A percentile compares a stretch with the other conserved stretches of the same genome.
These are phyloP conservation scores for Saturnispora quitensis DNA, from an alignment of 805 yeast genomes.

Conservation along the genomic window DNA sequence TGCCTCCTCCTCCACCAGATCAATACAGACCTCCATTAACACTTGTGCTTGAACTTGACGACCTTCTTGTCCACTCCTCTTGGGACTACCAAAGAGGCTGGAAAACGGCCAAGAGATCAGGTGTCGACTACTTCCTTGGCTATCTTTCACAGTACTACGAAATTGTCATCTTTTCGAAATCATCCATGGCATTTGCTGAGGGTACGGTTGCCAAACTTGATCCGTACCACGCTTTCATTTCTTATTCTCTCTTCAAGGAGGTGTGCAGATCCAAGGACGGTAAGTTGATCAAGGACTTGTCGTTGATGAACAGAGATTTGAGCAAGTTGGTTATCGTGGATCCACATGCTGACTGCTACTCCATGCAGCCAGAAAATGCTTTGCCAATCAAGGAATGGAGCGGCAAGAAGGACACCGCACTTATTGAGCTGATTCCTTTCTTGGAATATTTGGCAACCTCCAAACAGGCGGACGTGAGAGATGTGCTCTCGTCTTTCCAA, in stretches of 20 bases:
- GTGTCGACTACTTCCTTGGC: constrained; percentile 91
- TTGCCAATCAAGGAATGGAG: constrained; percentile 78
- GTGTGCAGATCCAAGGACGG: constrained; percentile 88
- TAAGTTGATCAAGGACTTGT: constrained; percentile 78
- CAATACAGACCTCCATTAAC: constrained; percentile 91
- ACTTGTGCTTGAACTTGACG: constrained; percentile 81
- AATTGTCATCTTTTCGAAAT: constrained; percentile 81
- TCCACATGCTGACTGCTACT: constrained; percentile 58
- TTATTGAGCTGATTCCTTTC: constrained; percentile 79
- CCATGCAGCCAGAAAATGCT: constrained; percentile 92
- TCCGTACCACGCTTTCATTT: constrained; percentile 83
- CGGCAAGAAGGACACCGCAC: constrained; percentile 73
- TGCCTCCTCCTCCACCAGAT: constrained; percentile 87
- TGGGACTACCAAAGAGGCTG: constrained; percentile 93
- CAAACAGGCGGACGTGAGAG: constrained; percentile 77
- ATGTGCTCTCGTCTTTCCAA: constrained; percentile 64
- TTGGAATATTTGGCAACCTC: constrained; percentile 92
- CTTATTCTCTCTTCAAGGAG: constrained; percentile 83
- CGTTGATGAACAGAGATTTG: constrained; percentile 84
- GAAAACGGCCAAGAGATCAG: constrained; percentile 99
- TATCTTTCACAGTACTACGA: constrained; percentile 94
- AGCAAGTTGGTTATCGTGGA: constrained; percentile 75
- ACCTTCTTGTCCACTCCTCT: constrained; percentile 78
- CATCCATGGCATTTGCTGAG: constrained; percentile 79
- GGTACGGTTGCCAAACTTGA: constrained; percentile 80